Percentiles rank a stretch among this genome's conserved stretches.
phyloP scores from a whole-genome alignment of 1,284 basidiomycete species.

The Ceratobasidium sp. region DNA sequence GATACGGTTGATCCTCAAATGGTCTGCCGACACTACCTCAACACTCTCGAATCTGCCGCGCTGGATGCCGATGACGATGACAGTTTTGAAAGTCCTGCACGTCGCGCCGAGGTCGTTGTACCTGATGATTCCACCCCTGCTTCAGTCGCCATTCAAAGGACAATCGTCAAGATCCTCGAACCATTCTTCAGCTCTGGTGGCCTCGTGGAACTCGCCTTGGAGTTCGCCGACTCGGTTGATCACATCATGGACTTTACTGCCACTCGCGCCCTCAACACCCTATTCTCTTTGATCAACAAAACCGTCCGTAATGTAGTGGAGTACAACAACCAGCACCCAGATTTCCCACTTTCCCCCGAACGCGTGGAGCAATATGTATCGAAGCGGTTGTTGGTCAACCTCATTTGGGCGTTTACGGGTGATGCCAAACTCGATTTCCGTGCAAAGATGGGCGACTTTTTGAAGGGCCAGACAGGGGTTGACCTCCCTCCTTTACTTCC shows the following conservation, averaged over 20 bases:
- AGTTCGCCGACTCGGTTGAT: conserved; percentile 79
- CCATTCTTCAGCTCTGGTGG: conserved; percentile 83
- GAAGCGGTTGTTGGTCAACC: conserved; percentile 87
- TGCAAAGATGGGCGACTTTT: conserved; percentile 86
- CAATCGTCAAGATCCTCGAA: conserved; percentile 77
- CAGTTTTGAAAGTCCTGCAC: conserved; percentile 59
- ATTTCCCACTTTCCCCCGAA: conserved; percentile 87
- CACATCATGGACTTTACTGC: conserved; percentile 99
- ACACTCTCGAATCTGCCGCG: conserved; percentile 74
- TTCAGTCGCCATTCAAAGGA: conserved; percentile 78
- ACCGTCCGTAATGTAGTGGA: conserved; percentile 91
- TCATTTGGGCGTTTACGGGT: conserved; percentile 98
- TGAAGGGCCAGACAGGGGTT: conserved; percentile 84
- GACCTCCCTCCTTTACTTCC: conserved; percentile 79
- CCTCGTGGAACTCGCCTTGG: conserved; percentile 78
- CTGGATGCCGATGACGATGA: conserved; percentile 93
- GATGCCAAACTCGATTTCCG: conserved; percentile 91
- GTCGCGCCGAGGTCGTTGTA: conserved; percentile 61
- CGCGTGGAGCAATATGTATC: conserved; percentile 88
- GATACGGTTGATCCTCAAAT: conserved; percentile 89
- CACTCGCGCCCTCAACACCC: conserved; percentile 89
- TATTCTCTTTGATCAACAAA: conserved; percentile 98
- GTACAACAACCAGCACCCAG: conserved; percentile 92
- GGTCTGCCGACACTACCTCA: conserved; percentile 90
- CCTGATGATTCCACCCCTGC: conserved; percentile 61